Evolutionary conservation across 768 basidiomycete genomes (phyloP).

Genomic region (Xerocomellus amylosporus): DNA sequence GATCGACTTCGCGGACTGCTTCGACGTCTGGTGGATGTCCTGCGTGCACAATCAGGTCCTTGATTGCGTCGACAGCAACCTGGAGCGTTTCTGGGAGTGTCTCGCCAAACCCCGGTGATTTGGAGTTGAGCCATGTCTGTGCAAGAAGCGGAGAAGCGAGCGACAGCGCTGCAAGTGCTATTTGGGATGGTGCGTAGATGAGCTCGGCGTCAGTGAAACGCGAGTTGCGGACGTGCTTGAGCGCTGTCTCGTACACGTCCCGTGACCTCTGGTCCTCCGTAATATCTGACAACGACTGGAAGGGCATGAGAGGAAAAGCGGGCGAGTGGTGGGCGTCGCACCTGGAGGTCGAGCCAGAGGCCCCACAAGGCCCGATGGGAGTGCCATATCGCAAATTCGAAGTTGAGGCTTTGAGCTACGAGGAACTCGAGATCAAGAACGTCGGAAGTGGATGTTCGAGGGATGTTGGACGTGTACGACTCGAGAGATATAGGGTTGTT

Average conservation of each 20-base stretch:
- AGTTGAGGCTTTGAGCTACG: conserved; percentile 89
- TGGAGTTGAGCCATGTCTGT: conserved; percentile 55
- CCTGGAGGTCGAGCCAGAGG: conserved; percentile 85
- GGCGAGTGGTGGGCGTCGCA: conserved; percentile 30
- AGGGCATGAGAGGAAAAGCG: conserved; percentile 8
- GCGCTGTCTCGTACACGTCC: conserved; percentile 62
- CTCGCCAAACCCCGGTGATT: conserved; percentile 22
- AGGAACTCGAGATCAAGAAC: conserved; percentile 95
- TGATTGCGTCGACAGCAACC: conserved; percentile 44
- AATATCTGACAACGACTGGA: conserved; percentile 56
- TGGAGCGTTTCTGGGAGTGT: conserved; percentile 24
- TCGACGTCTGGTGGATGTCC: conserved; percentile 75
- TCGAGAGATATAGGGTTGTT: conserved; percentile 90
- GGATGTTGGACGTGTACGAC: conserved; percentile 77
- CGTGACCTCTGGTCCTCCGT: conserved; percentile 46
- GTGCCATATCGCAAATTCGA: conserved; percentile 94
- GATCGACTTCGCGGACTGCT: conserved; percentile 84
- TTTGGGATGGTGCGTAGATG: conserved; percentile 90
- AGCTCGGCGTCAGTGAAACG: conserved; percentile 91
- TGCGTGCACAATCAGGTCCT: conserved; percentile 48
- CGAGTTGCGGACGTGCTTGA: conserved; percentile 68
- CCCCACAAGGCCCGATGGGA: conserved; percentile 87
- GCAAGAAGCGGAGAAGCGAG: conserved; percentile 61
- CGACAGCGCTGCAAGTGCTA: conserved; percentile 78
- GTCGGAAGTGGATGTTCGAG: conserved; percentile 74